Evolutionary conservation across 2,329 filamentous ascomycete genomes (phyloP).

Genomic region (Phaeoacremonium minimum): DNA sequence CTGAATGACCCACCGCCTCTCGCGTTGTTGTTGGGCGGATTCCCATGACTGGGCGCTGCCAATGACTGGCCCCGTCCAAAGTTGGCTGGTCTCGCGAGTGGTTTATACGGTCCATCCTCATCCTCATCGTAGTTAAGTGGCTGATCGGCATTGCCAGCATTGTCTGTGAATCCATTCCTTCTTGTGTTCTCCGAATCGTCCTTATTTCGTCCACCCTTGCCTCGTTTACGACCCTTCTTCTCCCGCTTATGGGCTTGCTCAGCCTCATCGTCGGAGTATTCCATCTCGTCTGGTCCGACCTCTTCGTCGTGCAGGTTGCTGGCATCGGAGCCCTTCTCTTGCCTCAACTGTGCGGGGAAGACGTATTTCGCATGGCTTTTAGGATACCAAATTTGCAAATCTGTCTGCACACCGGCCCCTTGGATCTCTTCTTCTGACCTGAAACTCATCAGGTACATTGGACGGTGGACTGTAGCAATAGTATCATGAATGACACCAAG

Average conservation of each 20-base stretch:
- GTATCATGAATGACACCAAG: slow-evolving; percentile 82
- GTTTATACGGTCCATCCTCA: slow-evolving; percentile 67
- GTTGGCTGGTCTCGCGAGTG: slow-evolving; percentile 63
- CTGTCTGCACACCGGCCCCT: slow-evolving; percentile 62
- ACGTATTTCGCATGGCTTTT: slow-evolving; percentile 75
- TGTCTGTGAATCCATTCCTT: too few relatives aligned
- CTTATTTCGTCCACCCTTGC: slow-evolving; percentile 38
- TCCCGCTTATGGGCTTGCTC: slow-evolving; percentile 77
- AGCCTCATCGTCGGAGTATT: slow-evolving; percentile 95
- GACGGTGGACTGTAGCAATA: slow-evolving; percentile 79
- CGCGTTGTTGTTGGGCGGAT: neutral
- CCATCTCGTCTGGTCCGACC: slow-evolving; percentile 76
- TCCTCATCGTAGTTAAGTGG: slow-evolving; percentile 66
- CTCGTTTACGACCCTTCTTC: slow-evolving; percentile 61
- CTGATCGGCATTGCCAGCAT: slow-evolving; percentile 26
- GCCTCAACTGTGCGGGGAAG: slow-evolving; percentile 78
- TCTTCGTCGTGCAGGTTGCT: slow-evolving; percentile 96
- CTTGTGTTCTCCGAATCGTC: neutral
- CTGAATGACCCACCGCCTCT: slow-evolving; percentile 23
- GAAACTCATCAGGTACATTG: slow-evolving; percentile 81
- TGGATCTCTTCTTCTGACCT: slow-evolving; percentile 63
- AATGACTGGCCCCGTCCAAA: slow-evolving; percentile 46
- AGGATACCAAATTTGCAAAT: slow-evolving; percentile 74
- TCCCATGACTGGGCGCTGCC: slow-evolving; percentile 33
- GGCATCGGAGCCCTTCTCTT: slow-evolving; percentile 83